Evolutionary conservation across 306 rosid genomes (phyloP).

Genomic region (Prunus kanzakura): DNA sequence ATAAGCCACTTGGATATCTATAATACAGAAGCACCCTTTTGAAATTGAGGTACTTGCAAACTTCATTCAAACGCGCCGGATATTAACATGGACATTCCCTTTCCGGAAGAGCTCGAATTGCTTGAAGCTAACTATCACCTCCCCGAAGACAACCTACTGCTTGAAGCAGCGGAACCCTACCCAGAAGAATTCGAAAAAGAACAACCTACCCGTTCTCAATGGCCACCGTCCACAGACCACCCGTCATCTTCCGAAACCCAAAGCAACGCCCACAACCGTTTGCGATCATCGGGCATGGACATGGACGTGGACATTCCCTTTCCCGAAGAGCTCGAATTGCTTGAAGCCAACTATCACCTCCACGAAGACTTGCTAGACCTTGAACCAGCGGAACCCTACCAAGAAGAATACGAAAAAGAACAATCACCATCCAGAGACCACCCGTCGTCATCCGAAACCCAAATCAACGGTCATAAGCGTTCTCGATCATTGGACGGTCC

Average conservation of each 20-base stretch:
- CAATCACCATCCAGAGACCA: slow-evolving; percentile 22
- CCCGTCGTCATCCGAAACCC: slow-evolving; percentile 12
- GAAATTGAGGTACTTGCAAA: background rate
- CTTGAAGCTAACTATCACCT: slow-evolving; percentile 61
- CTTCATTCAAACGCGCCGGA: slow-evolving; percentile 17
- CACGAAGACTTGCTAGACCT: slow-evolving; percentile 40
- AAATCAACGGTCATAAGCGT: slow-evolving; percentile 54
- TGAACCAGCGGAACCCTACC: slow-evolving; percentile 40
- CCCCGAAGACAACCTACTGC: slow-evolving; percentile 38
- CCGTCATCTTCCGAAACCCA: slow-evolving; percentile 16
- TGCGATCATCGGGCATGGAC: slow-evolving; percentile 45
- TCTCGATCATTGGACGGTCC: slow-evolving; percentile 31
- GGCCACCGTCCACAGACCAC: slow-evolving; percentile 25
- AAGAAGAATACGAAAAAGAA: slow-evolving; percentile 28
- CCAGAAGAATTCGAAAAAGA: slow-evolving; percentile 29
- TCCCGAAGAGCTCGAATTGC: slow-evolving; percentile 81
- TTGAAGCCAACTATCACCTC: slow-evolving; percentile 52
- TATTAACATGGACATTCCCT: slow-evolving; percentile 66
- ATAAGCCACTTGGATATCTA: too few species aligned
- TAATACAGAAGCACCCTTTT: too few species aligned
- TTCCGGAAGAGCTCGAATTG: slow-evolving; percentile 80
- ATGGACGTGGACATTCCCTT: slow-evolving; percentile 73
- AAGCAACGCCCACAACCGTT: slow-evolving; percentile 52
- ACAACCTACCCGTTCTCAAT: slow-evolving; percentile 3
- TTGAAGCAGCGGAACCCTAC: slow-evolving; percentile 39